Percentiles rank a stretch among this genome's conserved stretches.
These are phyloP conservation scores for Collybiopsis luxurians DNA, from an alignment of 768 basidiomycete genomes.

Conservation along the genomic window DNA sequence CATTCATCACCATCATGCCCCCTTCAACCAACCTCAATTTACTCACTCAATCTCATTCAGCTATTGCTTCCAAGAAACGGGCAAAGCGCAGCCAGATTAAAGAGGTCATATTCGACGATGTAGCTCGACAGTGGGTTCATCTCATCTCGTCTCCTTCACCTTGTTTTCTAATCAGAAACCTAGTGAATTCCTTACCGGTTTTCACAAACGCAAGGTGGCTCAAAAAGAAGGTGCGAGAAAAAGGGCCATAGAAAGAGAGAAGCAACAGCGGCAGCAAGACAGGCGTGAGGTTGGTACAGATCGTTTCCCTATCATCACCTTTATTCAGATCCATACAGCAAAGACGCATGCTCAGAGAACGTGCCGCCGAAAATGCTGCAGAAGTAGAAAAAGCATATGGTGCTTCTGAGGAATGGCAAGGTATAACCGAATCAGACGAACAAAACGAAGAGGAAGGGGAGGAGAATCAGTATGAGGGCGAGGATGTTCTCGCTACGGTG, in stretches of 20 bases:
- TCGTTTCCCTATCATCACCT: constrained; percentile 10
- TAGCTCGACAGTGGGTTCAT: constrained; percentile 62
- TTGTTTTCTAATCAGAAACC: constrained; percentile 15
- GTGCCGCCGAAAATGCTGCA: constrained; percentile 74
- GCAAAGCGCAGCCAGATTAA: constrained; percentile 68
- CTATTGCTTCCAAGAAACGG: constrained; percentile 64
- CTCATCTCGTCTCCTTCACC: constrained; percentile 1
- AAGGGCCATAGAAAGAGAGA: constrained; percentile 74
- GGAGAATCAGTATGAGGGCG: constrained; percentile 77
- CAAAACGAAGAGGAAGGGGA: too few relatives aligned
- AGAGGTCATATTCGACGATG: constrained; percentile 85
- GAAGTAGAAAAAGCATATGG: constrained; percentile 76
- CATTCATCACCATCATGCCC: constrained; percentile 3
- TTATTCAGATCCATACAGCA: constrained; percentile 45
- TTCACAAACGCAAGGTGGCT: constrained; percentile 87
- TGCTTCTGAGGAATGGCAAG: constrained; percentile 49
- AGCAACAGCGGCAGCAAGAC: constrained; percentile 69
- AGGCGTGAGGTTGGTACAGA: constrained; percentile 65
- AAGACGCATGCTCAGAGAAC: constrained; percentile 73
- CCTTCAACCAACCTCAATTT: constrained; percentile 38
- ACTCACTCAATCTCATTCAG: constrained; percentile 63
- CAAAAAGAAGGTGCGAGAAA: constrained; percentile 75
- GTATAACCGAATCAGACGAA: constrained; percentile 31
- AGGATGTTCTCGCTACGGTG: constrained; percentile 84
- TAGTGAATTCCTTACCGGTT: constrained; percentile 91